Conservation (phyloP, 2,329 filamentous ascomycete species). For the Dactylonectria macrodidyma region DNA sequence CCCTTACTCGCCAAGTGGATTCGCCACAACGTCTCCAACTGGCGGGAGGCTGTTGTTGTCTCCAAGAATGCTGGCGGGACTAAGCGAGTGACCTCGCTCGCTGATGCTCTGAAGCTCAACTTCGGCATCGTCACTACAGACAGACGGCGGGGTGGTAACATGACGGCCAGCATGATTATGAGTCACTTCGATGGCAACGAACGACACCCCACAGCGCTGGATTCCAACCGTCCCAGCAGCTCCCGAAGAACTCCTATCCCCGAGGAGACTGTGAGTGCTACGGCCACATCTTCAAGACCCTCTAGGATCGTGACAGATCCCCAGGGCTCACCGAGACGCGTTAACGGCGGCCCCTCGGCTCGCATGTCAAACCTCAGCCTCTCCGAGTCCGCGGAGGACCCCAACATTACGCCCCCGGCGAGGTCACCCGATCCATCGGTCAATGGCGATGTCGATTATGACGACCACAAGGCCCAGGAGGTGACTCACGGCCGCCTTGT, state of each 20-base stretch:
- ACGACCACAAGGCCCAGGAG: conserved; percentile 86
- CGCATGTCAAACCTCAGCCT: conserved; percentile 33
- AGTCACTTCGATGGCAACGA: conserved; percentile 75
- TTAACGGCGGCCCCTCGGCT: conserved; percentile 43
- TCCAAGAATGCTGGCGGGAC: conserved; percentile 99
- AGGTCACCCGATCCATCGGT: conserved; percentile 46
- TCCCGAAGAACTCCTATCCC: conserved; percentile 38
- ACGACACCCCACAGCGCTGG: conserved; percentile 58
- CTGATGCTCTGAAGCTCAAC: conserved; percentile 96
- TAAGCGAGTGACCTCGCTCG: conserved; percentile 95
- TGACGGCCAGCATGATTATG: conserved; percentile 86
- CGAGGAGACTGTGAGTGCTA: conserved; percentile 37
- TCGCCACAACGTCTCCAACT: conserved; percentile 86
- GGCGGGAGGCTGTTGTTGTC: conserved; percentile 94
- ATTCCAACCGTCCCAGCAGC: conserved; percentile 49
- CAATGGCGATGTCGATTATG: conserved; percentile 68
- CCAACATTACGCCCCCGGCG: conserved; percentile 40
- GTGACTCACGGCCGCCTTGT: conserved; percentile 93
- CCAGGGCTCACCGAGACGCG: conserved; percentile 60
- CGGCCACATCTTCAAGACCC: conserved; percentile 42
- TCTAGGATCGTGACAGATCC: conserved; percentile 58
- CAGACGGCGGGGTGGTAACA: conserved; percentile 76
- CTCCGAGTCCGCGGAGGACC: conserved; percentile 33
- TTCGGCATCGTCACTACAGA: conserved; percentile 97
- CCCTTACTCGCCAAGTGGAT: conserved; percentile 97